Conservation (phyloP, 1,139 yeast species). For the Arxiozyma telluris region DNA sequence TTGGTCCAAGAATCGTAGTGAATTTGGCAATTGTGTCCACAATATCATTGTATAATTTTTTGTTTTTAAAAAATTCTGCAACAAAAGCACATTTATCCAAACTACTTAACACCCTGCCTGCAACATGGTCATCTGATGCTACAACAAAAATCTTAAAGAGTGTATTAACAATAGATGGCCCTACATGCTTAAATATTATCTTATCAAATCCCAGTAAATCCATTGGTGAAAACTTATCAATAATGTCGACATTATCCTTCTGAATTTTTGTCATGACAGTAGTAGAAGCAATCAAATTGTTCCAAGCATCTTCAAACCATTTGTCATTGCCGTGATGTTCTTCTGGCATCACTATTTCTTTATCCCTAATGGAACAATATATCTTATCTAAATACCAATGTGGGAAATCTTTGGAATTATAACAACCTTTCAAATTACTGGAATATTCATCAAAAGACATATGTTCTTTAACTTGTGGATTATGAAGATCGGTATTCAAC, state of each 20-base stretch:
- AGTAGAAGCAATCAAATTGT: slow-evolving; percentile 56
- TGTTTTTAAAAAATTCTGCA: slow-evolving; percentile 55
- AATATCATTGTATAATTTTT: slow-evolving; percentile 54
- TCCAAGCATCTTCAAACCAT: slow-evolving; percentile 94
- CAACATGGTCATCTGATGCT: slow-evolving; percentile 84
- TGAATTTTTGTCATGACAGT: slow-evolving; percentile 30
- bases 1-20: slow-evolving; percentile 42
- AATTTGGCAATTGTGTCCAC: slow-evolving; percentile 53
- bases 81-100: slow-evolving; percentile 77
- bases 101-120: slow-evolving; percentile 77
- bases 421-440: slow-evolving; percentile 71
- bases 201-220: slow-evolving; percentile 49
- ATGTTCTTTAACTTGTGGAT: slow-evolving; percentile 71
- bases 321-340: slow-evolving; percentile 81
- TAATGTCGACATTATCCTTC: slow-evolving; percentile 15
- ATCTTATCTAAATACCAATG: slow-evolving; percentile 77
- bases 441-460: slow-evolving; percentile 83
- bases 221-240: slow-evolving; percentile 23
- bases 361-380: slow-evolving; percentile 67
- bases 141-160: slow-evolving; percentile 70
- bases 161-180: slow-evolving; percentile 57
- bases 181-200: slow-evolving; percentile 54
- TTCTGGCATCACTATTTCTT: slow-evolving; percentile 95
- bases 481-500: slow-evolving; percentile 71
- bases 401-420: slow-evolving; percentile 68